Conservation (phyloP, 1,284 basidiomycete genomes). For the Paramarasmius palmivorus region DNA sequence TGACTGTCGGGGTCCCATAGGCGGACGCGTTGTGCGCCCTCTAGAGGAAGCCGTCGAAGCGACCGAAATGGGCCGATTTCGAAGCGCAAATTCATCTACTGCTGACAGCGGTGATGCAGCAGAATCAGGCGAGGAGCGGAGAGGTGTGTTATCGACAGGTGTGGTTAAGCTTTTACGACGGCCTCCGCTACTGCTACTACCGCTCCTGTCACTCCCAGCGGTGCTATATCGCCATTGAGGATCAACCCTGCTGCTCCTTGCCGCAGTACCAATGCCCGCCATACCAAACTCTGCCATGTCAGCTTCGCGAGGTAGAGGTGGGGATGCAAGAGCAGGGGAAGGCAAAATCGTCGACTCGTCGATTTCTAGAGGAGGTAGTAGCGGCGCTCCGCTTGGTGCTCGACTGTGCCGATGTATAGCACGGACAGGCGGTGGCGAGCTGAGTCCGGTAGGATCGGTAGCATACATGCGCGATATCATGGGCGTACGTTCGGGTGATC, state of each 20-base stretch:
- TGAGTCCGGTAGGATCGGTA: slow-evolving; percentile 2
- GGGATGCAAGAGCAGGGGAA: not conserved
- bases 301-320: slow-evolving; percentile 4
- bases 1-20: not conserved
- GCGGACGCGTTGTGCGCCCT: not conserved
- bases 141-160: too few species aligned
- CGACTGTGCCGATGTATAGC: not conserved
- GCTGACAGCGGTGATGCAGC: not conserved
- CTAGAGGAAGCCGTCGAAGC: not conserved
- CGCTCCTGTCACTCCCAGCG: not conserved
- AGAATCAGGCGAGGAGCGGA: not conserved
- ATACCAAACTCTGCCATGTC: slow-evolving; percentile 35
- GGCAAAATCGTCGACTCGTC: not conserved
- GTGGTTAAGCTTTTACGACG: not conserved
- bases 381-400: slow-evolving; percentile 1
- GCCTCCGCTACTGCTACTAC: not conserved
- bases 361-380: not conserved
- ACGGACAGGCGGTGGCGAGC: slow-evolving; percentile 18
- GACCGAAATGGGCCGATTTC: not conserved
- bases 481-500: slow-evolving; percentile 9
- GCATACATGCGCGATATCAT: slow-evolving; percentile 7
- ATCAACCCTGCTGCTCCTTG: slow-evolving; percentile 27
- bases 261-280: slow-evolving; percentile 45
- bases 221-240: slow-evolving; percentile 9
- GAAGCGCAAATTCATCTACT: not conserved